Base-by-base conservation (phyloP, 78 protist genomes). In the Emiliania huxleyi region DNA sequence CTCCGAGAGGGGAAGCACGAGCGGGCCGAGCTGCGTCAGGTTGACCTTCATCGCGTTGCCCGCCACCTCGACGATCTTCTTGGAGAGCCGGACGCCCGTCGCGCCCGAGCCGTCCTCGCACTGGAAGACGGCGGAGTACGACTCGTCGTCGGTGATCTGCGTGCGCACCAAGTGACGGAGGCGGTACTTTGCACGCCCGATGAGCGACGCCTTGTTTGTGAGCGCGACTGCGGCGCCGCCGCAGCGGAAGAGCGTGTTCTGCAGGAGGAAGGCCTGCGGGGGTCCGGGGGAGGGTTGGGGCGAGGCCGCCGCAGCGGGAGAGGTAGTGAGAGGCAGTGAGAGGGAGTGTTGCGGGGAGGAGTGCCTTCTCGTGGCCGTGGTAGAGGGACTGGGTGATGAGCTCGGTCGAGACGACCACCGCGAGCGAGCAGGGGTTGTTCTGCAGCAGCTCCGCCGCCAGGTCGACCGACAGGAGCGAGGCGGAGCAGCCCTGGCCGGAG, bases 191-290 rank as follows among this genome's bases (percentile, higher is more conserved):
- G 97, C 97, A 33, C 96, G 95, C 85, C 92, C 46, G 37, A 62
- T 38, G 94, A 93, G 92, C 69, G 49, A 38, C n/a, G 87, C 33
- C 46, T 93, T 90, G 91, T 96, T 96, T 0, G 97, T 77, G 12
- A 97, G 95, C 90, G 96, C 93, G 38, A 97, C 71, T 12, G 98
- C 98, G 5, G 98, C 98, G 55, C 98, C 98, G 71, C 98, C 98
- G 95, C 94, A 90, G 69, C 98, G 96, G 96, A 97, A 97, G 37
- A 97, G 95, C 0, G 96, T 94, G 90, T 97, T 97, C 81, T 95
- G 90, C 1, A 97, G 38, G 91, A 62, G 23, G 29, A 62, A 26
- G 15, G 62, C 8, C 29, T 15, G 62, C n/a, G n/a, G n/a, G n/a
- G n/a, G n/a, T n/a, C n/a, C n/a, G n/a, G n/a, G n/a, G n/a, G n/a